phyloP scores from a whole-genome alignment of 1,139 yeast genomes.

The Yamadazyma jaroonii region DNA sequence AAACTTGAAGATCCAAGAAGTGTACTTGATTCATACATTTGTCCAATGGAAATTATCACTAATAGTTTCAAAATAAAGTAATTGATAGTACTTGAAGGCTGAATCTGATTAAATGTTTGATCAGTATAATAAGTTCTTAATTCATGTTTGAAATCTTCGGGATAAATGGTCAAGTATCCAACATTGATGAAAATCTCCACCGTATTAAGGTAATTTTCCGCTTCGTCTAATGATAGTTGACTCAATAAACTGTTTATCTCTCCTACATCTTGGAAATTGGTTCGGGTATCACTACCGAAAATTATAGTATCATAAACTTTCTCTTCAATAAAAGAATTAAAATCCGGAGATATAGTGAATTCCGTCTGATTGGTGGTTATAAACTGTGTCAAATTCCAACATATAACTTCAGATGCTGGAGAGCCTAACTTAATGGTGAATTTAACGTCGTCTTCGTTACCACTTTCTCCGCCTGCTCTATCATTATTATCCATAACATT shows the following conservation, averaged over 20 bases:
- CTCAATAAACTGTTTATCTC: slow-evolving; percentile 4
- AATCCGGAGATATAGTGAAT: slow-evolving; percentile 21
- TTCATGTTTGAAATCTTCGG: slow-evolving; percentile 16
- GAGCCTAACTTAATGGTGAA: slow-evolving; percentile 23
- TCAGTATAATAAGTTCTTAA: slow-evolving; percentile 15
- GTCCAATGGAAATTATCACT: slow-evolving; percentile 23
- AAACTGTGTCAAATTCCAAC: slow-evolving; percentile 25
- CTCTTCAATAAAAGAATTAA: slow-evolving; percentile 25
- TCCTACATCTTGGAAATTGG: slow-evolving; percentile 3
- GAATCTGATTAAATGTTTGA: slow-evolving; percentile 4
- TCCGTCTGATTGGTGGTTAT: slow-evolving; percentile 10
- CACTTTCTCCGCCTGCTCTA: not conserved
- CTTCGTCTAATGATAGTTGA: slow-evolving; percentile 3
- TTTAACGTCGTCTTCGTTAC: slow-evolving; percentile 8
- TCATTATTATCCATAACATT: slow-evolving; percentile 2
- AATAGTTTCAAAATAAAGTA: slow-evolving; percentile 22
- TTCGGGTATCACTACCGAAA: slow-evolving; percentile 2
- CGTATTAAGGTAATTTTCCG: not conserved
- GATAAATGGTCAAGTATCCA: slow-evolving; percentile 25
- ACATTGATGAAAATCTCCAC: slow-evolving; percentile 18
- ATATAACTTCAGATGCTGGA: slow-evolving; percentile 25
- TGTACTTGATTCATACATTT: slow-evolving; percentile 17
- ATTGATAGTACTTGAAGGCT: slow-evolving; percentile 7
- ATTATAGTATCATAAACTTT: slow-evolving; percentile 19
- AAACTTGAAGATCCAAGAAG: slow-evolving; percentile 6